Evolutionary conservation across 2,329 filamentous ascomycete species (phyloP).

Genomic region (Ploettnerulaceae sp.): DNA sequence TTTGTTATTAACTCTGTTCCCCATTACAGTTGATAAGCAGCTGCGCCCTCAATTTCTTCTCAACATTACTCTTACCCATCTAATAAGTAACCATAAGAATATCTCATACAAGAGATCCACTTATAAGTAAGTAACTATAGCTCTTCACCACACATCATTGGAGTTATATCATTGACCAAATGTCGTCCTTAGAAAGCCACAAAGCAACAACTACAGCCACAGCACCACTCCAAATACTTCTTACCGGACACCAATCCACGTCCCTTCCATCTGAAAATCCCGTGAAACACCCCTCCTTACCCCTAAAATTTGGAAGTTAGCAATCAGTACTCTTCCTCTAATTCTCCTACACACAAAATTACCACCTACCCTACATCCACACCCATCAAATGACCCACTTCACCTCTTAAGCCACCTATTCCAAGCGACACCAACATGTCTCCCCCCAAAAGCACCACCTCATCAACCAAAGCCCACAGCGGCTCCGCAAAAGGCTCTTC

Average conservation of each 20-base stretch:
- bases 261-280: too few species aligned
- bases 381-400: background rate
- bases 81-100: too few species aligned
- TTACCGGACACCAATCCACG: too few species aligned
- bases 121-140: too few species aligned
- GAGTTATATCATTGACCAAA: too few species aligned
- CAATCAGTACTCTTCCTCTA: background rate
- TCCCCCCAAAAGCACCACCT: background rate
- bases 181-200: too few species aligned
- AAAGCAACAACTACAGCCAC: background rate
- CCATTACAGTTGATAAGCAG: constrained; percentile 1
- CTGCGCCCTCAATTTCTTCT: too few species aligned
- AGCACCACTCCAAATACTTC: background rate
- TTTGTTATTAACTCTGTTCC: background rate
- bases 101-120: too few species aligned
- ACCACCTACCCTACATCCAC: background rate
- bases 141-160: too few species aligned
- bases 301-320: background rate
- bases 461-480: constrained; percentile 16
- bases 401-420: background rate
- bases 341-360: background rate
- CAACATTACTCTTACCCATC: too few species aligned
- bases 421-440: too few species aligned
- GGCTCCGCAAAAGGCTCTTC: constrained; percentile 8
- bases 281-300: background rate